Percentiles rank a stretch among this genome's conserved stretches.
These are phyloP conservation scores for Candida ipomoeae DNA, from an alignment of 805 yeast genomes.

Conservation along the genomic window DNA sequence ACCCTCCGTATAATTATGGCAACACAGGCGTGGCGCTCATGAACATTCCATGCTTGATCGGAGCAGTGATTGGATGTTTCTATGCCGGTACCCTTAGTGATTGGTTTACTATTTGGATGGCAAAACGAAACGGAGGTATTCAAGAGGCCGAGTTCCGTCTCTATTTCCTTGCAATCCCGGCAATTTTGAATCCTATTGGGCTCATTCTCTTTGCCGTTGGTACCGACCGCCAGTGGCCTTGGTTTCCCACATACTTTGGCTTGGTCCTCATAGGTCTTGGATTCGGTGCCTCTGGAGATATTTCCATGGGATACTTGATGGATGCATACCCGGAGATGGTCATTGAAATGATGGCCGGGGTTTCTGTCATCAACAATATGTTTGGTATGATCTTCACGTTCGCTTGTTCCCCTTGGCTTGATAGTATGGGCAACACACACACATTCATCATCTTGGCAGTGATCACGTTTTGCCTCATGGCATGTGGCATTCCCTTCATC, in stretches of 20 bases:
- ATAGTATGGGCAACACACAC: constrained; percentile 51
- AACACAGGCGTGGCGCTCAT: constrained; percentile 67
- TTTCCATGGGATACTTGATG: constrained; percentile 64
- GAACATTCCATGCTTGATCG: constrained; percentile 68
- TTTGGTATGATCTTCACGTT: constrained; percentile 66
- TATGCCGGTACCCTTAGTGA: constrained; percentile 62
- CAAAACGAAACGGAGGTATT: constrained; percentile 56
- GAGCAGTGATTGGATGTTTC: constrained; percentile 62
- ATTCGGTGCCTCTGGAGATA: constrained; percentile 69
- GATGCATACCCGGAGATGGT: constrained; percentile 67
- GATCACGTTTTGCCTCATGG: constrained; percentile 55
- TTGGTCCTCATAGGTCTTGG: constrained; percentile 65
- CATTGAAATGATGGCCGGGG: constrained; percentile 69
- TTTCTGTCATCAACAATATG: constrained; percentile 58
- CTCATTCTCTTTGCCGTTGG: constrained; percentile 63
- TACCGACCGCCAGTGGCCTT: constrained; percentile 49
- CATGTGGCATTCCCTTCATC: constrained; percentile 53
- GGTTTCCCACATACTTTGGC: constrained; percentile 56
- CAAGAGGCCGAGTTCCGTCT: constrained; percentile 64
- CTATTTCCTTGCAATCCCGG: constrained; percentile 53
- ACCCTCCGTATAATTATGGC: constrained; percentile 62
- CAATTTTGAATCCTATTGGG: constrained; percentile 59
- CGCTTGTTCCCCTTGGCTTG: constrained; percentile 58
- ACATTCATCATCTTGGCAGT: constrained; percentile 60
- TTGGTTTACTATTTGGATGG: constrained; percentile 56